Percentiles rank a stretch among this genome's conserved stretches.
Conservation (phyloP, 1,284 basidiomycete species). For the Sporisorium scitamineum region DNA sequence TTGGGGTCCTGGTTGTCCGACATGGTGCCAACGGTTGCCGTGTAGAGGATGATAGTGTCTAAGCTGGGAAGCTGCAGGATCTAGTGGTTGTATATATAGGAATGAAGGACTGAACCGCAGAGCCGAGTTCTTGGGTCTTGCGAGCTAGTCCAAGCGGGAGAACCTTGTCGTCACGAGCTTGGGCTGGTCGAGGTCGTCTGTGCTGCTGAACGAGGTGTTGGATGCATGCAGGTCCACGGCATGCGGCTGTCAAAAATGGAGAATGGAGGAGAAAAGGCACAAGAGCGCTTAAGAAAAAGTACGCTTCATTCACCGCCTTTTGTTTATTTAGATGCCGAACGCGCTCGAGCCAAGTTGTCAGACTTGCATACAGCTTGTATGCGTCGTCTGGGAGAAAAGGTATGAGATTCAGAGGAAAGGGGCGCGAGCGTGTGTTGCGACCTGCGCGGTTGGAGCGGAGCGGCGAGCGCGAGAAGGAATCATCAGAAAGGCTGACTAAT, state of each 20-base stretch:
- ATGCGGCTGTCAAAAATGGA: conserved; percentile 6
- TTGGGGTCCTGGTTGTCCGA: conserved; percentile 31
- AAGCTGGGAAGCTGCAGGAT: not conserved
- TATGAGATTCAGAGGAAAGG: too few species aligned
- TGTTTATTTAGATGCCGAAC: not conserved
- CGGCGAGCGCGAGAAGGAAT: too few species aligned
- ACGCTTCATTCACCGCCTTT: too few species aligned
- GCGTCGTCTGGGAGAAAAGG: too few species aligned
- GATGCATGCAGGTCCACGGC: conserved; percentile 1
- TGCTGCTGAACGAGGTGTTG: not conserved
- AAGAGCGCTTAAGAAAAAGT: not conserved
- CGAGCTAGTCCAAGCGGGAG: not conserved
- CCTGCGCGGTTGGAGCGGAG: too few species aligned
- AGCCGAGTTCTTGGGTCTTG: not conserved
- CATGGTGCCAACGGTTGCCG: conserved; percentile 13
- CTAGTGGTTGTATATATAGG: too few species aligned
- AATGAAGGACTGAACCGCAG: not conserved
- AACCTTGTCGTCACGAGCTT: not conserved
- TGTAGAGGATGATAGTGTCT: not conserved
- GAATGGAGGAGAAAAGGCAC: conserved; percentile 10
- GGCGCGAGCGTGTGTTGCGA: too few species aligned
- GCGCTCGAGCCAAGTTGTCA: conserved; percentile 16
- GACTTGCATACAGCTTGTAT: too few species aligned
- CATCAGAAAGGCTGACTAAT: too few species aligned
- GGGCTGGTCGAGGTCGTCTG: not conserved